Evolutionary conservation across 352 stramenopile genomes (phyloP).

Genomic region (Phytophthora foliorum): DNA sequence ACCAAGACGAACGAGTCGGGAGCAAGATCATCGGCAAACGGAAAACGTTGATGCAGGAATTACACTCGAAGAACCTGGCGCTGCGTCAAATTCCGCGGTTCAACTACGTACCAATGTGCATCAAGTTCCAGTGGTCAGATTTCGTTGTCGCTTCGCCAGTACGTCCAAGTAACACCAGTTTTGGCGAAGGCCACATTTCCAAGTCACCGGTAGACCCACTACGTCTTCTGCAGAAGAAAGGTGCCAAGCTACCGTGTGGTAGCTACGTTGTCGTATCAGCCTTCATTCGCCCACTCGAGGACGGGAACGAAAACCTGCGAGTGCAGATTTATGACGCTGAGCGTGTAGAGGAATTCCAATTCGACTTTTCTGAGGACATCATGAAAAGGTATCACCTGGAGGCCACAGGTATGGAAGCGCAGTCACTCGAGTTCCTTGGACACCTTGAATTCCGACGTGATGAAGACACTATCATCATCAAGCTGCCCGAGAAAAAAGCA

Average conservation of each 20-base stretch:
- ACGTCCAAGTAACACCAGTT: slow-evolving; percentile 19
- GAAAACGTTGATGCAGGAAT: slow-evolving; percentile 71
- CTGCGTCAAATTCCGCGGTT: slow-evolving; percentile 69
- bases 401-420: slow-evolving; percentile 45
- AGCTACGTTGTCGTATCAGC: slow-evolving; percentile 76
- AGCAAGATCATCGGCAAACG: slow-evolving; percentile 65
- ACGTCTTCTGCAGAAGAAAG: slow-evolving; percentile 66
- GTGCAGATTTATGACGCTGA: slow-evolving; percentile 82
- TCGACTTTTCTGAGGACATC: slow-evolving; percentile 77
- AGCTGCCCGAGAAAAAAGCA: slow-evolving; percentile 62
- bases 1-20: slow-evolving; percentile 42
- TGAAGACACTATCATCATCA: slow-evolving; percentile 74
- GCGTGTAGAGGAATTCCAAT: slow-evolving; percentile 80
- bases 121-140: slow-evolving; percentile 82
- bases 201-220: slow-evolving; percentile 66
- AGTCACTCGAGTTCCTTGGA: slow-evolving; percentile 54
- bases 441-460: slow-evolving; percentile 72
- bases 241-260: slow-evolving; percentile 60
- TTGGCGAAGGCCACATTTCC: slow-evolving; percentile 19
- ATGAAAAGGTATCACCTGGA: slow-evolving; percentile 61
- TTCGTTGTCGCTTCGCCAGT: slow-evolving; percentile 75
- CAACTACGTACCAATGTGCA: slow-evolving; percentile 68
- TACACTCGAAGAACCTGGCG: slow-evolving; percentile 67
- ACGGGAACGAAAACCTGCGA: slow-evolving; percentile 77
- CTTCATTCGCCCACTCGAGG: slow-evolving; percentile 73